Evolutionary conservation across 352 stramenopile genomes (phyloP), one percentile per base, ranked within the genome.

Genomic region (Pilasporangium apinafurcum): DNA sequence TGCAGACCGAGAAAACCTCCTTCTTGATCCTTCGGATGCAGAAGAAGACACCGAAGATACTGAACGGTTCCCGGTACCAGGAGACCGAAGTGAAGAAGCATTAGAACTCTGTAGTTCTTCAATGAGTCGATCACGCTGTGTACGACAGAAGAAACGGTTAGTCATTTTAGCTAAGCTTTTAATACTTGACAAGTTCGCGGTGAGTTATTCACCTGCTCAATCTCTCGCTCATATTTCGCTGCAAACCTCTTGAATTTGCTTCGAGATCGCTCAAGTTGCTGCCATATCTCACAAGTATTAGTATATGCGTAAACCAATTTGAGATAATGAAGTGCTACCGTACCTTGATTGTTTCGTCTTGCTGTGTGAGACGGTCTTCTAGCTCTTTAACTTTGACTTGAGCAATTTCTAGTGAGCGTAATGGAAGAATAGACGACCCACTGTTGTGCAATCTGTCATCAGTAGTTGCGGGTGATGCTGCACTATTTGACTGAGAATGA

Each of bases 171-270:
- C 10, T 48, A 4, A 29, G 13, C 34, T n/a, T n/a, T 45, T 6
- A 10, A 47, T 20, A 26, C 7, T 7, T 8, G 5, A 39, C 4
- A 36, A 24, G n/a, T 1, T 28, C 2, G 16, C 27, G 5, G 14
- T 45, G 18, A 16, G 10, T 4, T 10, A 44, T 59, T 31, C 44
- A 89, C 79, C 66, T 86, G 63, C 44, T 92, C 75, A 40, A 92
- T 85, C 41, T 92, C 81, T 10, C 67, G 67, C 48, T 92, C 81
- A 27, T 92, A 92, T 44, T 91, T 90, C 5, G 74, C 81, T 1
- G 76, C 81, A 36, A 92, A 92, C 9, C 78, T 68, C 51, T 89
- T 88, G 48, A 92, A 92, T 31, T 92, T 92, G 53, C 75, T 91
- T 16, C 81, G 77, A 16, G 81, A 92, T 22, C 77, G 61, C 58